These are phyloP conservation scores for Athelia psychrophila DNA, from an alignment of 1,284 basidiomycete species.

Conservation along the genomic window DNA sequence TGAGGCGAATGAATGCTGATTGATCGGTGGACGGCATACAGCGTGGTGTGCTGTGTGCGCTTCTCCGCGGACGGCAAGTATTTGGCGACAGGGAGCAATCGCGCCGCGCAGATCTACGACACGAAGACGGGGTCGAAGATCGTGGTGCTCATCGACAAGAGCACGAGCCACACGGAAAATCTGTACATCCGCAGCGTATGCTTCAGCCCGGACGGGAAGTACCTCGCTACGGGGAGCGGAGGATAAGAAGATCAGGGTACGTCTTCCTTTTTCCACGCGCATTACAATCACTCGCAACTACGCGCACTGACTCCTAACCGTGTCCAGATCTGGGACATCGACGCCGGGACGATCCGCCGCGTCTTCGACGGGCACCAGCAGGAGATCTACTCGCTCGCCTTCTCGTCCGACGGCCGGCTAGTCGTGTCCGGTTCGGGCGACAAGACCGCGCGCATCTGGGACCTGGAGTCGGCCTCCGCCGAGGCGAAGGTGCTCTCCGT, in stretches of 20 bases:
- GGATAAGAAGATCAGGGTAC: constrained; percentile 78
- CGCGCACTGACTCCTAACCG: constrained; percentile 1
- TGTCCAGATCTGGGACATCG: constrained; percentile 85
- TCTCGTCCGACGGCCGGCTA: constrained; percentile 76
- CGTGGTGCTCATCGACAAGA: constrained; percentile 64
- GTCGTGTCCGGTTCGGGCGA: constrained; percentile 91
- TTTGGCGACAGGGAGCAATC: constrained; percentile 78
- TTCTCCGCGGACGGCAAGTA: constrained; percentile 81
- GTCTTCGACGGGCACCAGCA: constrained; percentile 85
- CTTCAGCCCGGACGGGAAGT: constrained; percentile 82
- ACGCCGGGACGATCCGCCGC: constrained; percentile 65
- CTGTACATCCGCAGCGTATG: constrained; percentile 84
- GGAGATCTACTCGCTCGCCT: constrained; percentile 91
- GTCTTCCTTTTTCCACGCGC: too few relatives aligned
- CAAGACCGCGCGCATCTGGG: constrained; percentile 89
- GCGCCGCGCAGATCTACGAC: constrained; percentile 75
- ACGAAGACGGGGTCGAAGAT: constrained; percentile 65
- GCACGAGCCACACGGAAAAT: constrained; percentile 62
- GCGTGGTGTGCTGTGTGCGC: constrained; percentile 80
- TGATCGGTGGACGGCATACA: constrained; percentile 19
- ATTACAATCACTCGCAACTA: constrained; percentile 1
- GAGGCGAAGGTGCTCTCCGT: constrained; percentile 45
- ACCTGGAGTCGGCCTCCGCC: constrained; percentile 62
- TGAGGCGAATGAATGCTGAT: neutral
- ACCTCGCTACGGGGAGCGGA: constrained; percentile 83